Evolutionary conservation across 176 grass and related monocot species (phyloP).

Genomic region (Bromus sterilis): DNA sequence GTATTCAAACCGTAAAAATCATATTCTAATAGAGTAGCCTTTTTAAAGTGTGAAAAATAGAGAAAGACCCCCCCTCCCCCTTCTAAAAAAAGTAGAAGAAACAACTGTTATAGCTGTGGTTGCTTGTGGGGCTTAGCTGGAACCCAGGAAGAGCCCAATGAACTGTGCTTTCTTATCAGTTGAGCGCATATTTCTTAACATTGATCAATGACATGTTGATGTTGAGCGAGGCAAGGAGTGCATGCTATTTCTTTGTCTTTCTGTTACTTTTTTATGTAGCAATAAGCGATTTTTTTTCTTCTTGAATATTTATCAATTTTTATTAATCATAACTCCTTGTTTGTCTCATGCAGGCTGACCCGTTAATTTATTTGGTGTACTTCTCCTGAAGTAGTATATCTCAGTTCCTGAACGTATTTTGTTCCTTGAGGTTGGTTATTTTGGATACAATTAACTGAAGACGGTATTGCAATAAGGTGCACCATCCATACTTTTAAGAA

Average conservation of each 20-base stretch:
- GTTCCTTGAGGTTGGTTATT: background rate
- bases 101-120: background rate
- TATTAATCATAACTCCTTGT: background rate
- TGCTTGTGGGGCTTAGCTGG: background rate
- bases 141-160: background rate
- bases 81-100: background rate
- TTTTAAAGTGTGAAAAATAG: background rate
- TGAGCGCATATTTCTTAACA: background rate
- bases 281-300: background rate
- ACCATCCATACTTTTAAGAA: background rate
- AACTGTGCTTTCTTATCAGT: background rate
- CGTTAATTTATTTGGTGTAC: background rate
- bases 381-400: conserved; percentile 3
- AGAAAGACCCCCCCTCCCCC: background rate
- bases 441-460: background rate
- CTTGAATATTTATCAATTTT: background rate
- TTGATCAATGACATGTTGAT: too few relatives aligned
- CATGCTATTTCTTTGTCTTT: background rate
- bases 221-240: background rate
- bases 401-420: background rate
- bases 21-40: too few relatives aligned
- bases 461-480: background rate
- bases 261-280: background rate
- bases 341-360: conserved; percentile 16
- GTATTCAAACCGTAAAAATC: background rate